These are phyloP conservation scores for Coniosporium tulheliwenetii DNA, from an alignment of 2,329 filamentous ascomycete species.

Conservation along the genomic window DNA sequence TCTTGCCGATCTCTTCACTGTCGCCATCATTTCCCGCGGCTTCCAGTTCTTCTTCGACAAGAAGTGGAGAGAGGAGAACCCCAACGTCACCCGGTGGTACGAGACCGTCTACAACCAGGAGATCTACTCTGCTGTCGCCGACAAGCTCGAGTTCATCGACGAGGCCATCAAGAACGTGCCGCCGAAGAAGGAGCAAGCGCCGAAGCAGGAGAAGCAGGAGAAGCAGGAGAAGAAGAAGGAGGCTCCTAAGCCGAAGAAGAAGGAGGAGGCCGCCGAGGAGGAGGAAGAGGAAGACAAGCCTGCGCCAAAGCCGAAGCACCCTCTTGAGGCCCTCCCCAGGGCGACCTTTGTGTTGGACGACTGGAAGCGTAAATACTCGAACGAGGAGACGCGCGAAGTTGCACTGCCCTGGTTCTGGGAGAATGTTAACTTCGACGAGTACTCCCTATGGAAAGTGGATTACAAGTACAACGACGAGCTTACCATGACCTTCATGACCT, in stretches of 20 bases:
- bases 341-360: constrained; percentile 78
- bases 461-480: constrained; percentile 99
- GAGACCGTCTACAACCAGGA: constrained; percentile 86
- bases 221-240: constrained; percentile 41
- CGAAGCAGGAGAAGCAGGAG: constrained; percentile 51
- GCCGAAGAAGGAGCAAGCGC: constrained; percentile 51
- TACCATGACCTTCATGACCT: constrained; percentile 95
- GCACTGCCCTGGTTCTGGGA: constrained; percentile 98
- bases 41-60: constrained; percentile 94
- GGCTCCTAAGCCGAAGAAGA: constrained; percentile 34
- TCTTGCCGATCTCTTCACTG: constrained; percentile 81
- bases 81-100: constrained; percentile 85
- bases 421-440: constrained; percentile 85
- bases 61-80: constrained; percentile 68
- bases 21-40: constrained; percentile 64
- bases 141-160: constrained; percentile 65
- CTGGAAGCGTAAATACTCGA: constrained; percentile 98
- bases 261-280: constrained; percentile 36
- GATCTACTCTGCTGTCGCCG: constrained; percentile 69
- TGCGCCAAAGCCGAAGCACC: constrained; percentile 90
- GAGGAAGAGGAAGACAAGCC: constrained; percentile 44
- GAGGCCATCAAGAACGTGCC: constrained; percentile 57
- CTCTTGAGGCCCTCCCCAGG: constrained; percentile 69
- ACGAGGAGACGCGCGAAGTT: constrained; percentile 67
- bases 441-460: constrained; percentile 83